A percentile compares a stretch with the other conserved stretches of the same genome.
Conservation (phyloP, 306 rosid species). For the Betula pendula region DNA sequence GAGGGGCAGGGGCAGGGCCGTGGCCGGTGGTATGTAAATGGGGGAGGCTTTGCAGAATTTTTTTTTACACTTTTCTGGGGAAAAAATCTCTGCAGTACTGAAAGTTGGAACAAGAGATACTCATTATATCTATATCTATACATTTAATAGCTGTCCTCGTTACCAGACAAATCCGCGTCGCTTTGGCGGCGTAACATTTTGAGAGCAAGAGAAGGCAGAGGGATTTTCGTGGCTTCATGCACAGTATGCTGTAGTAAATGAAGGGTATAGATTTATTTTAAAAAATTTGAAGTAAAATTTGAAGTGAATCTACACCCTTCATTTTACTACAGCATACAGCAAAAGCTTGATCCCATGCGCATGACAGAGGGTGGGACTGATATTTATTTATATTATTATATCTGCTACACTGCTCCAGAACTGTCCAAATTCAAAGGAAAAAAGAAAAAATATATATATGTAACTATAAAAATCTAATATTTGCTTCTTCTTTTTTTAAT, state of each 20-base stretch:
- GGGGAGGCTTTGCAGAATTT: not conserved
- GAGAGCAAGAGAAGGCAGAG: not conserved
- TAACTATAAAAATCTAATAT: not conserved
- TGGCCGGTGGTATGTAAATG: not conserved
- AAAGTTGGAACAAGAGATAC: conserved; percentile 5
- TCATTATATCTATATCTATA: not conserved
- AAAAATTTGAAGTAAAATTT: too few species aligned
- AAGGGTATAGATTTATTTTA: too few species aligned
- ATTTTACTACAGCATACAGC: too few species aligned
- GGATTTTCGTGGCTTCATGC: not conserved
- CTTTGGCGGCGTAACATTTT: conserved; percentile 12
- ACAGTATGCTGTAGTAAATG: too few species aligned
- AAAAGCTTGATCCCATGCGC: too few species aligned
- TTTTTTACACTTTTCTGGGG: not conserved
- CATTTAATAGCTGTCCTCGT: conserved; percentile 13
- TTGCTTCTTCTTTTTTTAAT: too few species aligned
- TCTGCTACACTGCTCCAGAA: too few species aligned
- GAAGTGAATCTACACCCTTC: too few species aligned
- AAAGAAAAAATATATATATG: too few species aligned
- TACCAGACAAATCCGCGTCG: not conserved
- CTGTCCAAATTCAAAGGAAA: too few species aligned
- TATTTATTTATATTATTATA: too few species aligned
- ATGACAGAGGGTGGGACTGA: not conserved
- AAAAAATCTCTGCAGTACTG: conserved; percentile 21
- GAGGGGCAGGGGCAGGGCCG: not conserved